A percentile compares a stretch with the other conserved stretches of the same genome.
Evolutionary conservation across 352 stramenopile genomes (phyloP).

Genomic region (Globisporangium parvum): DNA sequence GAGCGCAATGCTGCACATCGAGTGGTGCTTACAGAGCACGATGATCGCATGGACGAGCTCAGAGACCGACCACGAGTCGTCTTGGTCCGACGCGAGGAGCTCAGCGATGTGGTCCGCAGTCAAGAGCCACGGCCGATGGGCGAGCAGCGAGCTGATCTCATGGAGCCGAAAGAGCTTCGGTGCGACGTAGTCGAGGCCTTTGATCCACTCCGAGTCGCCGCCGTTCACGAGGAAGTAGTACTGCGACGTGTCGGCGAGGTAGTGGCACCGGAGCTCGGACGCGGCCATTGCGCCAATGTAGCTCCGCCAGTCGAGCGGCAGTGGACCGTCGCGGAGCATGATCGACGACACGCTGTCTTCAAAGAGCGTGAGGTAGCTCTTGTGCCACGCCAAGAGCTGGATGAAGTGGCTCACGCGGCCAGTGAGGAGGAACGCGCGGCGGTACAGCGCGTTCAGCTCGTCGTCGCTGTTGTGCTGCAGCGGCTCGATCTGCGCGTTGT

Average conservation of each 20-base stretch:
- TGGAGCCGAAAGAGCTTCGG: conserved; percentile 81
- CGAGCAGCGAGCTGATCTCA: conserved; percentile 76
- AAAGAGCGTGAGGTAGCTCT: conserved; percentile 69
- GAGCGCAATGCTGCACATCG: conserved; percentile 74
- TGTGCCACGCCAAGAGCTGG: conserved; percentile 76
- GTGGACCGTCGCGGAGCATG: conserved; percentile 71
- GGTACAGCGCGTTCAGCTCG: conserved; percentile 46
- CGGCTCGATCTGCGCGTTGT: conserved; percentile 20
- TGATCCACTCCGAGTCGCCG: conserved; percentile 74
- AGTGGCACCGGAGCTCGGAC: conserved; percentile 73
- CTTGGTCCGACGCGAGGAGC: conserved; percentile 56
- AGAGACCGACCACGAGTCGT: conserved; percentile 82
- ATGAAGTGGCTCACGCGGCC: conserved; percentile 72
- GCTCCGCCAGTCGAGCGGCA: conserved; percentile 74
- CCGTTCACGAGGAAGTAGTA: conserved; percentile 83
- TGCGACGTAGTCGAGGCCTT: conserved; percentile 75
- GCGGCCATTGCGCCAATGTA: conserved; percentile 84
- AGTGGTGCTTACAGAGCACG: conserved; percentile 78
- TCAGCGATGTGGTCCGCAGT: conserved; percentile 69
- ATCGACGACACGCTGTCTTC: conserved; percentile 55
- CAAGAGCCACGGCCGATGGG: conserved; percentile 82
- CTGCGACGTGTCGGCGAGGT: conserved; percentile 72
- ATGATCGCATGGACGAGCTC: conserved; percentile 86
- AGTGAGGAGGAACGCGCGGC: conserved; percentile 50
- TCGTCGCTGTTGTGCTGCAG: conserved; percentile 37